Evolutionary conservation across 495 filamentous ascomycete species (phyloP), one percentile per base, ranked within the genome.

Genomic region (Aspergillus wentii): DNA sequence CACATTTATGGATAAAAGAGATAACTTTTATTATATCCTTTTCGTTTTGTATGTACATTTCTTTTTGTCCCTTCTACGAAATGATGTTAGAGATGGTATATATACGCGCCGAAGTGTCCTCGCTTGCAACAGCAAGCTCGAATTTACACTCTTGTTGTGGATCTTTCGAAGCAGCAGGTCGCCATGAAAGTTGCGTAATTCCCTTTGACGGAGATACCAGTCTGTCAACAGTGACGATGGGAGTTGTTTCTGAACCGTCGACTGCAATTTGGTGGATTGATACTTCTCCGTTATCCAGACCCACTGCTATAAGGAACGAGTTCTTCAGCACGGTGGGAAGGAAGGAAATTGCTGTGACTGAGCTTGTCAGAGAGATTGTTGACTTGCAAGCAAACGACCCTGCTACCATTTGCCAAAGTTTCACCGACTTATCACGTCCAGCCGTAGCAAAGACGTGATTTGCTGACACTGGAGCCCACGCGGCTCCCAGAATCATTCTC

Each of bases 401-500:
- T 22, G 66, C 34, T 37, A 51, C 25, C 46, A 59, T 35, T 41
- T 62, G 30, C 91, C 91, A 96, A 39, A 94, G 52, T 59, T 87
- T 92, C 28, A 94, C 79, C 6, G 63, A 66, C 61, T 90, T 95
- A 47, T 98, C 92, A 44, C 92, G 75, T 6, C 87, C 84, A 2
- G 88, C 88, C 2, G 92, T 97, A 2, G 81, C 86, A 63, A 97
- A 98, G 5, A 80, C 55, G 28, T 41, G 10, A 0, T 50, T 38
- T 7, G 51, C 30, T 5, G 52, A 41, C 1, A 33, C 30, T 10
- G 88, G 86, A 8, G 81, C 80, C 91, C 92, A 99, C 7, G 80
- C 75, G 3, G 78, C 80, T 53, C 85, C 86, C 15, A 95, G 66
- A 28, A 99, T 86, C 88, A 97, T 95, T 37, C 92, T 68, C 14